These are phyloP conservation scores for Sporisorium exsertum DNA, from an alignment of 1,284 basidiomycete species.

Conservation along the genomic window DNA sequence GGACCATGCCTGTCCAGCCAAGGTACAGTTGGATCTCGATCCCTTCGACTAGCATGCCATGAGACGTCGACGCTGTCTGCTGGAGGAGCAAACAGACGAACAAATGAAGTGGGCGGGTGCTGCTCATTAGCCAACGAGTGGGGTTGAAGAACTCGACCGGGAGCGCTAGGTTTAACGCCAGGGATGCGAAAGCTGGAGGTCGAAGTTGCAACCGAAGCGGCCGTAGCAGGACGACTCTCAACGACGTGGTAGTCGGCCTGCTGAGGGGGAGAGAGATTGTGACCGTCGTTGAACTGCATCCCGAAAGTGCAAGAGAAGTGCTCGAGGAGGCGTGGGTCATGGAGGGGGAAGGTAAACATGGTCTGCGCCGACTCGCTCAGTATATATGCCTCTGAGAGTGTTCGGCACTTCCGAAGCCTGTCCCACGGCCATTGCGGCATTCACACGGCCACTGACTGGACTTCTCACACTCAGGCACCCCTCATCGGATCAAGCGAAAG, in stretches of 20 bases:
- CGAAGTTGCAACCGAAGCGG: slow-evolving; percentile 26
- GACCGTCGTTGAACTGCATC: slow-evolving; percentile 7
- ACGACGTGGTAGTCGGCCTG: background rate
- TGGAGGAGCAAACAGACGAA: slow-evolving; percentile 32
- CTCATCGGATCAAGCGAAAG: slow-evolving; percentile 1
- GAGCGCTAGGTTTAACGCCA: slow-evolving; percentile 13
- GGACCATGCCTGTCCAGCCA: slow-evolving; percentile 23
- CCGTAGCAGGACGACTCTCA: slow-evolving; percentile 12
- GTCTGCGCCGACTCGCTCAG: background rate
- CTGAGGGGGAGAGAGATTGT: background rate
- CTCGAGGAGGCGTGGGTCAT: background rate
- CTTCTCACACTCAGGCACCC: background rate
- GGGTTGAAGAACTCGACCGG: background rate
- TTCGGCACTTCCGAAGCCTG: slow-evolving; percentile 22
- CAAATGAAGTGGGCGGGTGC: background rate
- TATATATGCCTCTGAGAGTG: slow-evolving; percentile 15
- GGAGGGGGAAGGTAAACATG: background rate
- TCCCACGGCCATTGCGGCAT: background rate
- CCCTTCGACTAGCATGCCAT: background rate
- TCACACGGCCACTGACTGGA: background rate
- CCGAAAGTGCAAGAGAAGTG: background rate
- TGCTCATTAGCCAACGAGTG: background rate
- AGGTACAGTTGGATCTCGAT: background rate
- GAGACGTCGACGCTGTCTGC: background rate
- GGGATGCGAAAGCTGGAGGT: slow-evolving; percentile 41